phyloP scores from a whole-genome alignment of 1,139 yeast genomes.

The Scheffersomyces titani region DNA sequence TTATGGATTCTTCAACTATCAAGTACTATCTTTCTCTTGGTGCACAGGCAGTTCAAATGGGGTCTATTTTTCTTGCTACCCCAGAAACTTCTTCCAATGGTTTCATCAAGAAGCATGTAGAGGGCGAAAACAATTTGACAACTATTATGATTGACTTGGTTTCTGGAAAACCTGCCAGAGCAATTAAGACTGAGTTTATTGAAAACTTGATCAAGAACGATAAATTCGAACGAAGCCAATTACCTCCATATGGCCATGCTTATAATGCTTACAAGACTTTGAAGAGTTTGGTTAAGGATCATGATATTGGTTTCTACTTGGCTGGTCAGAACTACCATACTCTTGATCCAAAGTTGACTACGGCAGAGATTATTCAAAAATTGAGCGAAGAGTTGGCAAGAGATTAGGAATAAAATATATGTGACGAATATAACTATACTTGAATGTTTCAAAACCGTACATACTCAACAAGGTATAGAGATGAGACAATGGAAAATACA shows the following conservation, averaged over 20 bases:
- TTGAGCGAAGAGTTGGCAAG: slow-evolving; percentile 3
- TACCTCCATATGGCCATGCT: slow-evolving; percentile 39
- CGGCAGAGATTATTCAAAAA: slow-evolving; percentile 4
- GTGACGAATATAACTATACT: not conserved
- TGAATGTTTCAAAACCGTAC: not conserved
- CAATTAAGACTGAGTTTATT: slow-evolving; percentile 35
- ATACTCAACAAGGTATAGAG: too few species aligned
- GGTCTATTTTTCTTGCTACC: slow-evolving; percentile 44
- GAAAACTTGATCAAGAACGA: slow-evolving; percentile 6
- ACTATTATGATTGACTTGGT: slow-evolving; percentile 37
- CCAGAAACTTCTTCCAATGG: slow-evolving; percentile 27
- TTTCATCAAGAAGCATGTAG: slow-evolving; percentile 15
- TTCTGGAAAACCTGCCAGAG: slow-evolving; percentile 42
- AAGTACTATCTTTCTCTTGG: slow-evolving; percentile 30
- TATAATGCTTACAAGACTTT: slow-evolving; percentile 35
- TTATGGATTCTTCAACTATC: slow-evolving; percentile 29
- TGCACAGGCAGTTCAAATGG: slow-evolving; percentile 49
- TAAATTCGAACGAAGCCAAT: slow-evolving; percentile 6
- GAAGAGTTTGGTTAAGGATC: slow-evolving; percentile 10
- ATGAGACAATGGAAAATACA: too few species aligned
- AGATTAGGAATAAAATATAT: not conserved
- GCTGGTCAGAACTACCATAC: slow-evolving; percentile 35
- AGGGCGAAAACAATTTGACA: slow-evolving; percentile 8
- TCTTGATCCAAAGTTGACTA: slow-evolving; percentile 9
- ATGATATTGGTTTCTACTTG: slow-evolving; percentile 30